phyloP scores from a whole-genome alignment of 169 alveolate genomes.

The Plasmodium sp. region DNA sequence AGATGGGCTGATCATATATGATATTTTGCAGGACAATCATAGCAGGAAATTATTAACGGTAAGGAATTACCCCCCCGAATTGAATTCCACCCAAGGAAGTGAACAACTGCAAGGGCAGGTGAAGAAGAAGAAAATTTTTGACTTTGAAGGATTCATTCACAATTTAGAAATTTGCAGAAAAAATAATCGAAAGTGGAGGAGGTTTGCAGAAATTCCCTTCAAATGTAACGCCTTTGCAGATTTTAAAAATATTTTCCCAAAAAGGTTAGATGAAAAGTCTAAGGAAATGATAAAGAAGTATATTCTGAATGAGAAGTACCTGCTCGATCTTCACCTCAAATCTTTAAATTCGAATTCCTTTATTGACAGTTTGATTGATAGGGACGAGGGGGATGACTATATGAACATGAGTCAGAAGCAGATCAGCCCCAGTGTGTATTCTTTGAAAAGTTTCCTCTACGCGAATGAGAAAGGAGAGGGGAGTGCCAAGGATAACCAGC shows the following conservation, averaged over 20 bases:
- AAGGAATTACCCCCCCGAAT: neutral
- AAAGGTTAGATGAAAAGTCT: constrained; percentile 45
- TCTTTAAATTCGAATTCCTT: constrained; percentile 55
- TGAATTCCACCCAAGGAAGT: neutral
- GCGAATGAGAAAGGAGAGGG: constrained; percentile 5
- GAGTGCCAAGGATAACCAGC: neutral
- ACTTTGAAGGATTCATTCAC: constrained; percentile 50
- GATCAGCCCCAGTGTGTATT: constrained; percentile 28
- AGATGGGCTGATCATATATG: constrained; percentile 66
- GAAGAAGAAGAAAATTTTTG: constrained; percentile 38
- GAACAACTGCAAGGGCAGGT: neutral
- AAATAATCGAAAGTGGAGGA: constrained; percentile 65
- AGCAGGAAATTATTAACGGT: constrained; percentile 19
- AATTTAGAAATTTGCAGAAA: constrained; percentile 67
- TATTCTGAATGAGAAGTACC: constrained; percentile 70
- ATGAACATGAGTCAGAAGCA: constrained; percentile 28
- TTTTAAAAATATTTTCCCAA: constrained; percentile 56
- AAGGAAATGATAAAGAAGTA: constrained; percentile 73
- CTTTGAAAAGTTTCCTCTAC: constrained; percentile 16
- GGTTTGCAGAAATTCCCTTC: constrained; percentile 27
- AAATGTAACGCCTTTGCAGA: constrained; percentile 63
- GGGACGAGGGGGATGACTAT: constrained; percentile 55
- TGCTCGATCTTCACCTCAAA: constrained; percentile 75
- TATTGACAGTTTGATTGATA: constrained; percentile 40
- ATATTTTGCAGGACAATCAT: constrained; percentile 28